phyloP scores from a whole-genome alignment of 768 basidiomycete species.

The Xanthoconium stramineum region DNA sequence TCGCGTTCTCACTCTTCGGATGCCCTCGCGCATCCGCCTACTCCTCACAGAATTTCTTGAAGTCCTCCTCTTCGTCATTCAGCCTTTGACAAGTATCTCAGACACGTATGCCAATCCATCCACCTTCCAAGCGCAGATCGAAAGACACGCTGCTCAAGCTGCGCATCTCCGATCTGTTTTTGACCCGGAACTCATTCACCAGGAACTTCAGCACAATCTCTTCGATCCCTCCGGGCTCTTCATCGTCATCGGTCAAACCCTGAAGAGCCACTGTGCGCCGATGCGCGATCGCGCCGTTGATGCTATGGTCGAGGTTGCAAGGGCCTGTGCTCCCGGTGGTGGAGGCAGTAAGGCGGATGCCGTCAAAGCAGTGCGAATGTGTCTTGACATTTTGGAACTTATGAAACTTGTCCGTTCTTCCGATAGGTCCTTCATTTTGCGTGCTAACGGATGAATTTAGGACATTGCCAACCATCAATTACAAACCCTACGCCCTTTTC shows the following conservation, averaged over 20 bases:
- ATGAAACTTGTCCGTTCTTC: slow-evolving; percentile 83
- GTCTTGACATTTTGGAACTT: slow-evolving; percentile 87
- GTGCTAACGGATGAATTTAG: slow-evolving; percentile 40
- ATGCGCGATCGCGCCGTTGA: slow-evolving; percentile 87
- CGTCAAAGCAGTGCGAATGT: slow-evolving; percentile 72
- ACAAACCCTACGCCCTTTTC: slow-evolving; percentile 86
- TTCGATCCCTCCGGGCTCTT: slow-evolving; percentile 83
- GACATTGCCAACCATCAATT: slow-evolving; percentile 97
- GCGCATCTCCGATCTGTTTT: slow-evolving; percentile 69
- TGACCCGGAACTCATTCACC: slow-evolving; percentile 78
- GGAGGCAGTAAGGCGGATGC: slow-evolving; percentile 58
- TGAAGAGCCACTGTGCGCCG: slow-evolving; percentile 91
- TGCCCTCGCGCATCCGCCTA: slow-evolving; percentile 67
- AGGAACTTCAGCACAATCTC: slow-evolving; percentile 71
- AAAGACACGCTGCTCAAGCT: slow-evolving; percentile 61
- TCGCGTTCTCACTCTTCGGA: slow-evolving; percentile 55
- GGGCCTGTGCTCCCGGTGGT: slow-evolving; percentile 52
- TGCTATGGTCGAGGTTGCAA: slow-evolving; percentile 73
- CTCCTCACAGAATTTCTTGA: slow-evolving; percentile 76
- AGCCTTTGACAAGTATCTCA: slow-evolving; percentile 64
- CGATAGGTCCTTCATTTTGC: slow-evolving; percentile 9
- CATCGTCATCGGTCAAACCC: slow-evolving; percentile 69
- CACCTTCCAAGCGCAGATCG: slow-evolving; percentile 56
- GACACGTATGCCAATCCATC: slow-evolving; percentile 59
- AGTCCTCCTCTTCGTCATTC: slow-evolving; percentile 80